Evolutionary conservation across 2,329 filamentous ascomycete species (phyloP).

Genomic region (Sclerotinia spermophila): DNA sequence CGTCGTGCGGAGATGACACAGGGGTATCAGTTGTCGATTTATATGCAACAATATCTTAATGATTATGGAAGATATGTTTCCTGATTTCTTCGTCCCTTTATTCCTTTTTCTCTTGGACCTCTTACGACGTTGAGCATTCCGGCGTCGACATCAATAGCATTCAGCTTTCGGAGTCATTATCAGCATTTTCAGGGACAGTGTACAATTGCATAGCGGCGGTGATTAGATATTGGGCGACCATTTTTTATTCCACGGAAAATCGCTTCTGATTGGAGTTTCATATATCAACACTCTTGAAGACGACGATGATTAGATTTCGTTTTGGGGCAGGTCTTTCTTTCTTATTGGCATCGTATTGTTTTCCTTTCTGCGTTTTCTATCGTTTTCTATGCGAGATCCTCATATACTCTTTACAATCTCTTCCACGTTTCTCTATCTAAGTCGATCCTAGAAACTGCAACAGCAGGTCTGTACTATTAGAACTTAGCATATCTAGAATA

Average conservation of each 20-base stretch:
- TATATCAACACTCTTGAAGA: background rate
- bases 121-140: background rate
- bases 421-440: background rate
- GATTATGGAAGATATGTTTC: slow-evolving; percentile 42
- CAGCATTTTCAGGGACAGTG: background rate
- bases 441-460: background rate
- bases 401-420: background rate
- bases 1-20: slow-evolving; percentile 42
- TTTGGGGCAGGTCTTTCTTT: background rate
- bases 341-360: background rate
- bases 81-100: slow-evolving; percentile 18
- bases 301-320: background rate
- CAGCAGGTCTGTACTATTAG: background rate
- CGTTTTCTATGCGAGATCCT: background rate
- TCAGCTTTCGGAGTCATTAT: background rate
- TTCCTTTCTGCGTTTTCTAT: background rate
- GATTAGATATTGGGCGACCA: background rate
- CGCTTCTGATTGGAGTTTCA: background rate
- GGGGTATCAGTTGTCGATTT: slow-evolving; percentile 43
- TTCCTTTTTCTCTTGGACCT: no score
- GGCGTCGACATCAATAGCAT: background rate
- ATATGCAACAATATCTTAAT: slow-evolving; percentile 48
- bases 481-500: background rate
- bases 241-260: background rate
- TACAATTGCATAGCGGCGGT: background rate